phyloP scores from a whole-genome alignment of 2,329 filamentous ascomycete genomes.

The Coniochaeta prunicola region DNA sequence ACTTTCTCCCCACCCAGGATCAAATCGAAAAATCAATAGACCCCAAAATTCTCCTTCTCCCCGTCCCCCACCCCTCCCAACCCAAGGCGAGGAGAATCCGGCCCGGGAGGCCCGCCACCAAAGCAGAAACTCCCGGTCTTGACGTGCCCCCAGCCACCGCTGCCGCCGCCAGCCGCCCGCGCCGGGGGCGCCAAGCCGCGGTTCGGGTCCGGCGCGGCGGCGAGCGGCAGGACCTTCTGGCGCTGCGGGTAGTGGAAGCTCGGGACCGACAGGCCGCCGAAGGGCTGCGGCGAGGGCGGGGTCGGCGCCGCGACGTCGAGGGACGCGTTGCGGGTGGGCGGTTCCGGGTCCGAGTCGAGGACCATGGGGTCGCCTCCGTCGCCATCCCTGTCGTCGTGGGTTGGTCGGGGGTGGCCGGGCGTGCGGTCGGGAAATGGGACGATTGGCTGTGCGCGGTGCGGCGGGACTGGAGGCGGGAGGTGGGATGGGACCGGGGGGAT shows the following conservation, averaged over 20 bases:
- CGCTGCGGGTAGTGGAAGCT: slow-evolving; percentile 24
- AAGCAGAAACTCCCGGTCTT: background rate
- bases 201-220: slow-evolving; percentile 37
- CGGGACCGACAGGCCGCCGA: slow-evolving; percentile 8
- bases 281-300: no score
- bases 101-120: background rate
- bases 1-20: no score
- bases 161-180: slow-evolving; percentile 13
- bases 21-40: no score
- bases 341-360: background rate
- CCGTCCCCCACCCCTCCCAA: background rate
- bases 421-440: background rate
- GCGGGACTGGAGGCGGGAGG: background rate
- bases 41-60: background rate
- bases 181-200: no score
- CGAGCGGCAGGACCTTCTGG: slow-evolving; percentile 19
- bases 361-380: slow-evolving; percentile 4
- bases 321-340: background rate
- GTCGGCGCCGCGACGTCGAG: no score
- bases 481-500: background rate
- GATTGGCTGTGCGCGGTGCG: background rate
- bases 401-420: background rate
- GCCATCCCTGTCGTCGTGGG: background rate
- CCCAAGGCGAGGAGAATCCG: background rate
- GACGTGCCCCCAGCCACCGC: background rate